Evolutionary conservation across 306 rosid genomes (phyloP).

Genomic region (Acacia melanoxylon): DNA sequence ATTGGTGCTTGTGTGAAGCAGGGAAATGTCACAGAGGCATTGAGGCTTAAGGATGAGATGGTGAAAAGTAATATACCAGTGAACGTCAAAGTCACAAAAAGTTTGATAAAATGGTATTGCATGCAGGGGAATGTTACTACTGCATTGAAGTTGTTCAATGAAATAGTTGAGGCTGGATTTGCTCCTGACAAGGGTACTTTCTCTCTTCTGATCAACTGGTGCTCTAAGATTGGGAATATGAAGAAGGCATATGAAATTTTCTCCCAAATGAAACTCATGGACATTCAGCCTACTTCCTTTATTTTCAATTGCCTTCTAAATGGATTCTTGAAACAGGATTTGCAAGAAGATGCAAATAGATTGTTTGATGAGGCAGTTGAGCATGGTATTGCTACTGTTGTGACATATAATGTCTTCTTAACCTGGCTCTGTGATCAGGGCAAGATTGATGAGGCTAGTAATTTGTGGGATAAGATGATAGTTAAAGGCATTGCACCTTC

Average conservation of each 20-base stretch:
- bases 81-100: slow-evolving; percentile 47
- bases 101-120: slow-evolving; percentile 67
- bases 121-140: slow-evolving; percentile 50
- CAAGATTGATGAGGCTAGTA: slow-evolving; percentile 55
- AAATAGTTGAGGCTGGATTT: slow-evolving; percentile 46
- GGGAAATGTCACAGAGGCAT: slow-evolving; percentile 62
- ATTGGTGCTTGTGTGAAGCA: slow-evolving; percentile 61
- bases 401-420: slow-evolving; percentile 53
- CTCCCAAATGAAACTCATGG: slow-evolving; percentile 56
- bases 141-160: slow-evolving; percentile 57
- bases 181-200: slow-evolving; percentile 46
- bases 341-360: slow-evolving; percentile 47
- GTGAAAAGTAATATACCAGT: slow-evolving; percentile 43
- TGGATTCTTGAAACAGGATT: slow-evolving; percentile 50
- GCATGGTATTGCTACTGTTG: slow-evolving; percentile 53
- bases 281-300: slow-evolving; percentile 45
- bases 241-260: slow-evolving; percentile 64
- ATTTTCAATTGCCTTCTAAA: slow-evolving; percentile 48
- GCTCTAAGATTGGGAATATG: slow-evolving; percentile 57
- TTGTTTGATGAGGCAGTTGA: slow-evolving; percentile 69
- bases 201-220: slow-evolving; percentile 57
- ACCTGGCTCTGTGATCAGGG: slow-evolving; percentile 57
- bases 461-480: slow-evolving; percentile 63
- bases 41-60: slow-evolving; percentile 76
- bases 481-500: slow-evolving; percentile 52